These are phyloP conservation scores for Trichoderma oligosporum DNA, from an alignment of 2,329 filamentous ascomycete genomes.

Conservation along the genomic window DNA sequence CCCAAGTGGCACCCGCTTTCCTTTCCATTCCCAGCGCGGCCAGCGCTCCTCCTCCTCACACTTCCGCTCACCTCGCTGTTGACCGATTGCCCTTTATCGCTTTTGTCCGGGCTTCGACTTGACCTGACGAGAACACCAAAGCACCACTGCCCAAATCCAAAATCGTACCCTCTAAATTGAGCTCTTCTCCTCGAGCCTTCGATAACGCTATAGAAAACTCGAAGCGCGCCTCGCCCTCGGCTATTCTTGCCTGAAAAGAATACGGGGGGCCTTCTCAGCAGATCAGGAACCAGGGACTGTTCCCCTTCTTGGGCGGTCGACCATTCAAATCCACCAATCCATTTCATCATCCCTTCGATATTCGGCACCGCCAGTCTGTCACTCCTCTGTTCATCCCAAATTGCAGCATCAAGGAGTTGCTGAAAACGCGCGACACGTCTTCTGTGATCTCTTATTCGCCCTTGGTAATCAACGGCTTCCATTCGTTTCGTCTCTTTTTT, in stretches of 20 bases:
- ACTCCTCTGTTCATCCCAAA: slow-evolving; percentile 4
- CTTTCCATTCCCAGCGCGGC: not conserved
- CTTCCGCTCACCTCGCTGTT: slow-evolving; percentile 20
- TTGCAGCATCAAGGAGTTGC: slow-evolving; percentile 4
- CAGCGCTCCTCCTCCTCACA: slow-evolving; percentile 12
- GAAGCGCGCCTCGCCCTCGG: not conserved
- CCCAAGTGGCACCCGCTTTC: slow-evolving; percentile 15
- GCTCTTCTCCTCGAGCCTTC: too few relatives aligned
- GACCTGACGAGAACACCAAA: slow-evolving; percentile 1
- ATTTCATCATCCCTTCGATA: slow-evolving; percentile 13
- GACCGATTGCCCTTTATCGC: slow-evolving; percentile 17
- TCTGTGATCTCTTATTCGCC: not conserved
- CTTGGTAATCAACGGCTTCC: slow-evolving; percentile 10
- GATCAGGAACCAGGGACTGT: slow-evolving; percentile 16
- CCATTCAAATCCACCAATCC: slow-evolving; percentile 12
- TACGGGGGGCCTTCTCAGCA: slow-evolving; percentile 10
- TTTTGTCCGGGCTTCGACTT: not conserved
- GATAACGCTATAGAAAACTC: not conserved
- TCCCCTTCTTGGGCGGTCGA: slow-evolving; percentile 15
- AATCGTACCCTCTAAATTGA: too few relatives aligned
- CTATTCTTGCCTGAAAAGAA: slow-evolving; percentile 3
- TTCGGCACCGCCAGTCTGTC: not conserved
- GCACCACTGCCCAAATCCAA: not conserved
- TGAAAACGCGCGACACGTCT: slow-evolving; percentile 10
- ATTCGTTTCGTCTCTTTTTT: not conserved